A percentile compares a stretch with the other conserved stretches of the same genome.
Conservation (phyloP, 1,284 basidiomycete genomes). For the Acaromyces ingoldii region DNA sequence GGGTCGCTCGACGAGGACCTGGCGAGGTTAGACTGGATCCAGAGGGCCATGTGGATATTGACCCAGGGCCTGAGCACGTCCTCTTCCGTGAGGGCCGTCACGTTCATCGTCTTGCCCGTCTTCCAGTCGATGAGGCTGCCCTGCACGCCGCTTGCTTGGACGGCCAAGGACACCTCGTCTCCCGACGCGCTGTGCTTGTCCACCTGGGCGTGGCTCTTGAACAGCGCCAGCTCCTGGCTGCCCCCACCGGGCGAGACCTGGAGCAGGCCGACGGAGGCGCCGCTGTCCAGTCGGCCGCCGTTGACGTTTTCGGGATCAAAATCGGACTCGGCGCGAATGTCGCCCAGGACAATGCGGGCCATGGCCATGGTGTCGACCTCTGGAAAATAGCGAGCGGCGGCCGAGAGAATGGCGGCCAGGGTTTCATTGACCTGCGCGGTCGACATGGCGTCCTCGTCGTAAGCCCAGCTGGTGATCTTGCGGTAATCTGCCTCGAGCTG, state of each 20-base stretch:
- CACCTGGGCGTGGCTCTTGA: conserved; percentile 27
- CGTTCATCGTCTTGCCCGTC: conserved; percentile 25
- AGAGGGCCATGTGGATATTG: conserved; percentile 46
- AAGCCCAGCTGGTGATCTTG: conserved; percentile 42
- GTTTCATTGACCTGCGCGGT: conserved; percentile 36
- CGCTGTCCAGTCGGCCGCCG: conserved; percentile 37
- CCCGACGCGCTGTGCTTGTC: conserved; percentile 29
- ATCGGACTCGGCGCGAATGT: conserved; percentile 48
- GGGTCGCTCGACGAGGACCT: conserved; percentile 39
- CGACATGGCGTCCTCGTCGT: conserved; percentile 29
- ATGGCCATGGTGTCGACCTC: conserved; percentile 38
- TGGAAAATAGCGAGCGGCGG: conserved; percentile 44
- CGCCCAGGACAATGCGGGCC: conserved; percentile 36
- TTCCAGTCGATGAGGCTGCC: conserved; percentile 37
- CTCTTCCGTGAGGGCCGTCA: conserved; percentile 17
- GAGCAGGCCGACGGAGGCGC: conserved; percentile 38
- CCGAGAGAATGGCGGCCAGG: conserved; percentile 40
- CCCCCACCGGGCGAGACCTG: conserved; percentile 38
- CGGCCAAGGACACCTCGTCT: conserved; percentile 19
- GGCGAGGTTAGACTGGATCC: conserved; percentile 45
- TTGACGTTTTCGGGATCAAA: conserved; percentile 23
- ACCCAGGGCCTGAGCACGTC: conserved; percentile 47
- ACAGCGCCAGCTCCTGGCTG: conserved; percentile 28
- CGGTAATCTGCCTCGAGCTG: conserved; percentile 37
- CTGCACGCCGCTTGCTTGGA: conserved; percentile 3